These are phyloP conservation scores for Phylloporus sp. DNA, from an alignment of 768 basidiomycete species.

Conservation along the genomic window DNA sequence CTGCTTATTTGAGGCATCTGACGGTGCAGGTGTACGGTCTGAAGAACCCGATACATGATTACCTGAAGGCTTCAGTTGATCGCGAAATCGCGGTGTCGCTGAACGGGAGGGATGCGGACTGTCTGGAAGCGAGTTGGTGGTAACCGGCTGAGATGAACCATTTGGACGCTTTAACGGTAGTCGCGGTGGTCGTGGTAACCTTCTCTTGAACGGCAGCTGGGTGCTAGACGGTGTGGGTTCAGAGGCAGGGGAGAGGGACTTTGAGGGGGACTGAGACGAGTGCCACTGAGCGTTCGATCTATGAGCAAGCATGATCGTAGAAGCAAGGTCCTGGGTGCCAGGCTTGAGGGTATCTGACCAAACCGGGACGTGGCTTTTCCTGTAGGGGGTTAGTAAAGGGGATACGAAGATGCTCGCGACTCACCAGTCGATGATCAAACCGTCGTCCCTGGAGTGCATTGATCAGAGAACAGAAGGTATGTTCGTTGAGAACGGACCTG, in stretches of 20 bases:
- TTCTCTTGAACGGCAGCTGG: slow-evolving; percentile 6
- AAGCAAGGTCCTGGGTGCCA: slow-evolving; percentile 24
- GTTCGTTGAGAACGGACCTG: slow-evolving; percentile 18
- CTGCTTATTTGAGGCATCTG: not conserved
- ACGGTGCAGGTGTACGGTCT: not conserved
- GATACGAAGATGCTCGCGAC: not conserved
- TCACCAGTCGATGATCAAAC: slow-evolving; percentile 30
- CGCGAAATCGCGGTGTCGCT: not conserved
- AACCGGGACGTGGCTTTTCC: slow-evolving; percentile 29
- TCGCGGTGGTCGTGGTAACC: slow-evolving; percentile 21
- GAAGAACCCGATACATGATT: not conserved
- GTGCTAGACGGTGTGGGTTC: not conserved
- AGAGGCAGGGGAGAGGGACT: not conserved
- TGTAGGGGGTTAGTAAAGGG: slow-evolving; percentile 7
- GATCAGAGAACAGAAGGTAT: not conserved
- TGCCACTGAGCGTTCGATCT: slow-evolving; percentile 22
- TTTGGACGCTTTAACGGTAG: slow-evolving; percentile 8
- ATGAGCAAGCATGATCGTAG: slow-evolving; percentile 24
- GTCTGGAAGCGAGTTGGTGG: not conserved
- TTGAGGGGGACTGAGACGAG: not conserved
- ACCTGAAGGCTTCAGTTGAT: slow-evolving; percentile 1
- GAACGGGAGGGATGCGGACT: not conserved
- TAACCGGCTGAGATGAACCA: not conserved
- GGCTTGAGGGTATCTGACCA: slow-evolving; percentile 31
- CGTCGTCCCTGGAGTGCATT: slow-evolving; percentile 22